Conservation (phyloP, 495 filamentous ascomycete genomes). For the Aspergillus asperescens region DNA sequence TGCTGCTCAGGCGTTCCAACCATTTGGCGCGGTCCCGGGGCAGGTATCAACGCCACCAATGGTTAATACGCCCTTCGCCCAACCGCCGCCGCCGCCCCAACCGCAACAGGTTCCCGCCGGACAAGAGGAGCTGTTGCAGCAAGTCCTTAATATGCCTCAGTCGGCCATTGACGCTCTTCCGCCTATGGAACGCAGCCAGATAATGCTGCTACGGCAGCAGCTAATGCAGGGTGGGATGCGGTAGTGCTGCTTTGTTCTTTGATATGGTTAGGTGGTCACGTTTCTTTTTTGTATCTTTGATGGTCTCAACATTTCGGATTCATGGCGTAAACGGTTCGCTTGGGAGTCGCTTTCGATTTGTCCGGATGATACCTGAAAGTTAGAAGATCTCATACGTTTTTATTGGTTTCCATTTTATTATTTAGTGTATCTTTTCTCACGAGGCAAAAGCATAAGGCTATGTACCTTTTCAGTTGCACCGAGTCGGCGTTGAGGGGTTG, state of each 20-base stretch:
- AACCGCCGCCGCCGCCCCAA: slow-evolving; percentile 38
- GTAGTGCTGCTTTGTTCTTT: slow-evolving; percentile 14
- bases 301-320: background rate
- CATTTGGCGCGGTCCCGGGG: slow-evolving; percentile 32
- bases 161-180: slow-evolving; percentile 70
- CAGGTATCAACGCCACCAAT: slow-evolving; percentile 54
- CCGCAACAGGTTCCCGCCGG: slow-evolving; percentile 46
- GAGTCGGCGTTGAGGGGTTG: background rate
- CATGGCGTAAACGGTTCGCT: slow-evolving; percentile 17
- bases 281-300: slow-evolving; percentile 4
- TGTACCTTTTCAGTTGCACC: background rate
- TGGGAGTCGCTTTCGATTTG: slow-evolving; percentile 6
- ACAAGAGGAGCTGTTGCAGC: slow-evolving; percentile 63
- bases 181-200: slow-evolving; percentile 66
- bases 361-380: slow-evolving; percentile 17
- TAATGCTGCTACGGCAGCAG: slow-evolving; percentile 62
- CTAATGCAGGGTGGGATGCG: slow-evolving; percentile 46
- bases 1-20: slow-evolving; percentile 31
- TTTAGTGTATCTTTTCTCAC: background rate
- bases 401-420: slow-evolving; percentile 5
- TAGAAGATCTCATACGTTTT: slow-evolving; percentile 12
- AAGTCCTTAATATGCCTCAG: slow-evolving; percentile 70
- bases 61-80: slow-evolving; percentile 52
- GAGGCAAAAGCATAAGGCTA: background rate
- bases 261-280: slow-evolving; percentile 1